A percentile compares a stretch with the other conserved stretches of the same genome.
These are phyloP conservation scores for Suillus decipiens DNA, from an alignment of 768 basidiomycete species.

Conservation along the genomic window DNA sequence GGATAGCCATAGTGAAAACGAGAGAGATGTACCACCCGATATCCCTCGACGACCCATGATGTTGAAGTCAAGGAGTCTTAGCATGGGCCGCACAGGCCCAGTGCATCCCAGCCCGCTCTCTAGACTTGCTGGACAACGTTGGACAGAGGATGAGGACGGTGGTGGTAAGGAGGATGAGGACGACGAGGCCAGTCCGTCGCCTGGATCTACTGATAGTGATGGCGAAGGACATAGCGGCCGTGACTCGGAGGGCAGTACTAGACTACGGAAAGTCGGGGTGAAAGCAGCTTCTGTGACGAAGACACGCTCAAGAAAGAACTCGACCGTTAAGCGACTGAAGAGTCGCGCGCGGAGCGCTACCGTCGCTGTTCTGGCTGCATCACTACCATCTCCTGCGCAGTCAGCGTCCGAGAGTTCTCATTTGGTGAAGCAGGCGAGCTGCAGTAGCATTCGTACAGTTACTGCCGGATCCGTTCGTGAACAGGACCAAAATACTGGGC, in stretches of 20 bases:
- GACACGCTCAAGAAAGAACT: slow-evolving; percentile 33
- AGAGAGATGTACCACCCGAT: slow-evolving; percentile 22
- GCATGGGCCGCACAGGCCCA: slow-evolving; percentile 24
- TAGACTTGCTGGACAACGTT: slow-evolving; percentile 51
- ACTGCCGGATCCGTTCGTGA: slow-evolving; percentile 53
- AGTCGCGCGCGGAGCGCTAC: slow-evolving; percentile 67
- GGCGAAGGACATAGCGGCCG: slow-evolving; percentile 42
- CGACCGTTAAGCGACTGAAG: slow-evolving; percentile 25
- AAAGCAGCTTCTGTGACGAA: slow-evolving; percentile 32
- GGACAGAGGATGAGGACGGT: slow-evolving; percentile 52
- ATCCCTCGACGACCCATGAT: slow-evolving; percentile 19
- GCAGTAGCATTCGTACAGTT: slow-evolving; percentile 73
- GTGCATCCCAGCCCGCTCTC: slow-evolving; percentile 70
- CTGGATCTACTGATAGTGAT: slow-evolving; percentile 64
- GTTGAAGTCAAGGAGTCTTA: slow-evolving; percentile 41
- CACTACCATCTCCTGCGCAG: slow-evolving; percentile 22
- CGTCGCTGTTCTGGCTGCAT: slow-evolving; percentile 58
- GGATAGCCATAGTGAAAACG: slow-evolving; percentile 36
- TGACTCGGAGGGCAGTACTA: slow-evolving; percentile 19
- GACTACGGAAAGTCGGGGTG: slow-evolving; percentile 6
- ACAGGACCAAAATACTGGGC: slow-evolving; percentile 31
- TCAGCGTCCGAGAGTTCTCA: slow-evolving; percentile 11
- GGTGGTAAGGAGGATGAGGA: slow-evolving; percentile 43
- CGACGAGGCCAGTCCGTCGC: slow-evolving; percentile 54
- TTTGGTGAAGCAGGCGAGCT: slow-evolving; percentile 50